A percentile compares a stretch with the other conserved stretches of the same genome.
phyloP scores from a whole-genome alignment of 2,329 filamentous ascomycete species.

The Aspergillus fijiensis region DNA sequence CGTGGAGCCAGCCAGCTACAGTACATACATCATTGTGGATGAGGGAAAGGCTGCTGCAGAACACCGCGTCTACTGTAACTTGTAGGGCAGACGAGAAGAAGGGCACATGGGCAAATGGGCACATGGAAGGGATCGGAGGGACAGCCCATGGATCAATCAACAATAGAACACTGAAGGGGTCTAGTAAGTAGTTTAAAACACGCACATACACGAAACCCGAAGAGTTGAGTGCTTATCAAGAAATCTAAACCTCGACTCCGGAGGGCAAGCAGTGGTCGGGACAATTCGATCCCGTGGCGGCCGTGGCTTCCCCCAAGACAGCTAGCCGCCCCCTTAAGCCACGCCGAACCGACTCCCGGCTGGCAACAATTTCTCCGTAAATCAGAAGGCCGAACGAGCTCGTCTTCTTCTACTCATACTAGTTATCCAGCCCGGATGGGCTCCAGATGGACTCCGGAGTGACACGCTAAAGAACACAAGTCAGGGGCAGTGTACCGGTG shows the following conservation, averaged over 20 bases:
- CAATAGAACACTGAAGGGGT: background rate
- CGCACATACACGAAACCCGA: background rate
- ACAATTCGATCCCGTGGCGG: slow-evolving; percentile 17
- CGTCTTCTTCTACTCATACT: slow-evolving; percentile 5
- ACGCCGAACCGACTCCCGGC: slow-evolving; percentile 19
- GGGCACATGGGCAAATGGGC: background rate
- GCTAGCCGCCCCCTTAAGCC: slow-evolving; percentile 7
- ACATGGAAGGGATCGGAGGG: no score
- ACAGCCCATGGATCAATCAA: no score
- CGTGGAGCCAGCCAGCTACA: background rate
- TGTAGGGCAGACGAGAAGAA: background rate
- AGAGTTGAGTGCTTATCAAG: background rate
- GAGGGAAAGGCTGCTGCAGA: background rate
- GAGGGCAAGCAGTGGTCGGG: slow-evolving; percentile 6
- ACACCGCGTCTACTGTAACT: no score
- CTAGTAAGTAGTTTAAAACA: background rate
- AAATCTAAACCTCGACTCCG: background rate
- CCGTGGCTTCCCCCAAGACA: background rate
- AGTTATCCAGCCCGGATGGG: background rate
- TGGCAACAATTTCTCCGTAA: slow-evolving; percentile 23
- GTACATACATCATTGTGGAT: background rate
- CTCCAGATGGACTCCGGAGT: slow-evolving; percentile 3
- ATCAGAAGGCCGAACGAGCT: slow-evolving; percentile 18
- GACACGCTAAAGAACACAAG: slow-evolving; percentile 7
- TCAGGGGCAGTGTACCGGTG: slow-evolving; percentile 1